These are phyloP conservation scores for Tephrocybe sp. DNA, from an alignment of 768 basidiomycete genomes.

Conservation along the genomic window DNA sequence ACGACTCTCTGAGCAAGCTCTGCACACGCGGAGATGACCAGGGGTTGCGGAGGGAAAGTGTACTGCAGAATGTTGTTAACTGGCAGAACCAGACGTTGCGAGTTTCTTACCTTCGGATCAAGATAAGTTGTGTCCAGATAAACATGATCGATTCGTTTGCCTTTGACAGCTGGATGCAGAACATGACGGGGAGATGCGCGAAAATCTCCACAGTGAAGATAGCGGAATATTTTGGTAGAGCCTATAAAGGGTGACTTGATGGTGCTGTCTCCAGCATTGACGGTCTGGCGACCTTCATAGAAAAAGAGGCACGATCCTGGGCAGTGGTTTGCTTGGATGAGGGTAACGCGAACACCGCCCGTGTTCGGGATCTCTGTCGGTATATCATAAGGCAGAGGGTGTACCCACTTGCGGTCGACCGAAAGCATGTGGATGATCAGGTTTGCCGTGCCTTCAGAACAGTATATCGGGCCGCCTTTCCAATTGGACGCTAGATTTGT, in stretches of 20 bases:
- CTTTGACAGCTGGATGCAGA: conserved; percentile 78
- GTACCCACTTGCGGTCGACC: conserved; percentile 88
- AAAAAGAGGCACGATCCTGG: conserved; percentile 94
- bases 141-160: conserved; percentile 80
- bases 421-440: conserved; percentile 89
- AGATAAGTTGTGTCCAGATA: conserved; percentile 98
- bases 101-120: conserved; percentile 65
- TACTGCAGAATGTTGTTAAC: conserved; percentile 51
- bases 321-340: conserved; percentile 98
- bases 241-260: conserved; percentile 75
- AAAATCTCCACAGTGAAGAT: conserved; percentile 95
- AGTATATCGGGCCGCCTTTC: conserved; percentile 94
- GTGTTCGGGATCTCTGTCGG: conserved; percentile 78
- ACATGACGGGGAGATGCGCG: conserved; percentile 88
- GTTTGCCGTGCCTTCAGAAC: conserved; percentile 91
- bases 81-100: not conserved
- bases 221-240: conserved; percentile 70
- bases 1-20: conserved; percentile 69
- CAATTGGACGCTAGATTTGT: conserved; percentile 88
- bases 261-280: conserved; percentile 82
- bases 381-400: conserved; percentile 79
- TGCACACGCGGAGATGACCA: conserved; percentile 91
- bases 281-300: conserved; percentile 90
- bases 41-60: conserved; percentile 93
- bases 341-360: conserved; percentile 83